Evolutionary conservation across 176 grass and related monocot species (phyloP).

Genomic region (Poa annua): DNA sequence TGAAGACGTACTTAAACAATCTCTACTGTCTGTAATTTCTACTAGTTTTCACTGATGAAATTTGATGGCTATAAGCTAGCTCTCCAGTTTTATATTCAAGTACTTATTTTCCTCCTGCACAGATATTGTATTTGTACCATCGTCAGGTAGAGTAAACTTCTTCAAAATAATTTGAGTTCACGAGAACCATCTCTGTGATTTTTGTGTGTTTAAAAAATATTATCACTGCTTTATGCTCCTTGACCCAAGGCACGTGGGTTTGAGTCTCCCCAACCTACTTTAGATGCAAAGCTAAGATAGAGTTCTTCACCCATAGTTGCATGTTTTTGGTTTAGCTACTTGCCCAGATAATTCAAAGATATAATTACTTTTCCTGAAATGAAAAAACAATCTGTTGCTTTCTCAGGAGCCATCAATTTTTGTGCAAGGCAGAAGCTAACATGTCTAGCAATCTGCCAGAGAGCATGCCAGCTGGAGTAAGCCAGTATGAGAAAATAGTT

Average conservation of each 20-base stretch:
- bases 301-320: not conserved
- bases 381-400: constrained; percentile 33
- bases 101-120: constrained; percentile 4
- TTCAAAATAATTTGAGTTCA: constrained; percentile 1
- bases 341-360: constrained; percentile 3
- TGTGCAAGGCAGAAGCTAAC: constrained; percentile 87
- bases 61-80: not conserved
- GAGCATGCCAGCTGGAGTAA: constrained; percentile 48
- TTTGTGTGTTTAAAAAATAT: constrained; percentile 18
- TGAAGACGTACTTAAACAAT: not conserved
- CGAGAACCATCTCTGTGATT: constrained; percentile 25
- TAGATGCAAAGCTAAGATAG: not conserved
- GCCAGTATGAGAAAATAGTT: constrained; percentile 82
- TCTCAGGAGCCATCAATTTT: constrained; percentile 68
- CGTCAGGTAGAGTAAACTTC: constrained; percentile 2
- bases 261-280: not conserved
- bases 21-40: not conserved
- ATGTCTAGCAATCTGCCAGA: constrained; percentile 75
- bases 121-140: not conserved
- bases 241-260: not conserved
- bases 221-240: constrained; percentile 15
- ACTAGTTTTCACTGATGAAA: not conserved
- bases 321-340: constrained; percentile 20
- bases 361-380: constrained; percentile 16
- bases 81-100: not conserved